Percentiles rank a stretch among this genome's conserved stretches.
phyloP scores from a whole-genome alignment of 164 flowering plant species.

The Malania oleifera region DNA sequence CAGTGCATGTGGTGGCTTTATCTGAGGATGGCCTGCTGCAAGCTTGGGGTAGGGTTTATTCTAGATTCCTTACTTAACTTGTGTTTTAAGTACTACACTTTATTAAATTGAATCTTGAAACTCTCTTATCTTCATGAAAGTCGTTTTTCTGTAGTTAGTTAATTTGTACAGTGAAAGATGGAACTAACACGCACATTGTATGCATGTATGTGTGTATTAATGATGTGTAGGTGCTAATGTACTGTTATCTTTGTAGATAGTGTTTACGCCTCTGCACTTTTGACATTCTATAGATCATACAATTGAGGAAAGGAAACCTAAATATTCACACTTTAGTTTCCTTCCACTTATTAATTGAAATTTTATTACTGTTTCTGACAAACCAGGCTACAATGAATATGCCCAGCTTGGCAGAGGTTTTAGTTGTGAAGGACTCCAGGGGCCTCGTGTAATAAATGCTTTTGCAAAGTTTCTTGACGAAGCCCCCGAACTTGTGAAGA shows the following conservation, averaged over 20 bases:
- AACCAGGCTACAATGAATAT: constrained; percentile 97
- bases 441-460: constrained; percentile 71
- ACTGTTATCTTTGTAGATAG: not conserved
- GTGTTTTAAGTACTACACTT: not conserved
- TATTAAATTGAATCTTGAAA: not conserved
- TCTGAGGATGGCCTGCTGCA: constrained; percentile 88
- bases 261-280: constrained; percentile 2
- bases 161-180: not conserved
- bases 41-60: constrained; percentile 75
- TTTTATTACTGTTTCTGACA: constrained; percentile 31
- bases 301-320: constrained; percentile 6
- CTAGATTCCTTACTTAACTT: not conserved
- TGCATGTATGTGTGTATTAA: too few relatives aligned
- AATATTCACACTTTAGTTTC: constrained; percentile 6
- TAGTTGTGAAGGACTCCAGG: constrained; percentile 95
- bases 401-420: constrained; percentile 99
- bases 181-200: too few relatives aligned
- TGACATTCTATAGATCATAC: constrained; percentile 2
- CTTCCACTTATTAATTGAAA: constrained; percentile 28
- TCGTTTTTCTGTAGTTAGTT: not conserved
- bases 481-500: constrained; percentile 96
- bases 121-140: not conserved
- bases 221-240: not conserved
- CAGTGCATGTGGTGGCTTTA: constrained; percentile 85
- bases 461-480: constrained; percentile 88